phyloP scores from a whole-genome alignment of 345 rosid species.

The Rubroshorea leprosula region DNA sequence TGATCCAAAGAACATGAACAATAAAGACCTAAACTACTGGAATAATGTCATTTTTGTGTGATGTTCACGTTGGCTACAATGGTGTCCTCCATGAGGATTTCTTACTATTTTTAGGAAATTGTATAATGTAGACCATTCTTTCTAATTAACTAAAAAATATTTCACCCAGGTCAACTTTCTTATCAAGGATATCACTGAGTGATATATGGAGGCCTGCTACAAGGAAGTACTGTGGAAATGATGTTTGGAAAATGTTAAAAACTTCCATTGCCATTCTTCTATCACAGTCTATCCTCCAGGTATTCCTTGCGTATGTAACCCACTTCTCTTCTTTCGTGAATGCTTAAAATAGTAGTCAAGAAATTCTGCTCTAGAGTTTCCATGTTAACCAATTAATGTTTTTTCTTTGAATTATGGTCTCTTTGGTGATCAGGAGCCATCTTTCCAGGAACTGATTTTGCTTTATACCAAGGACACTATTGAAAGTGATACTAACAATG shows the following conservation, averaged over 20 bases:
- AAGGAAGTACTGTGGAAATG: constrained; percentile 53
- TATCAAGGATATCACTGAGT: constrained; percentile 85
- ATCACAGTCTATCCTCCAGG: constrained; percentile 86
- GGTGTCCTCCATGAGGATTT: constrained; percentile 4
- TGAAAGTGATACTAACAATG: constrained; percentile 33
- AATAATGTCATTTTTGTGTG: constrained; percentile 11
- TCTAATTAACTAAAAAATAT: constrained; percentile 17
- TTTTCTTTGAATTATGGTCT: constrained; percentile 18
- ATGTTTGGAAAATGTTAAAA: constrained; percentile 71
- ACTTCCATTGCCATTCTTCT: constrained; percentile 78
- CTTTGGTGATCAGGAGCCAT: constrained; percentile 69
- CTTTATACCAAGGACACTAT: constrained; percentile 54
- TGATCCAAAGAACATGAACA: neutral
- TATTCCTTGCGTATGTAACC: no score
- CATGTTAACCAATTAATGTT: constrained; percentile 3
- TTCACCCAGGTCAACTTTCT: constrained; percentile 62
- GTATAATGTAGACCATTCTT: constrained; percentile 6
- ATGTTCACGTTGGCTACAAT: neutral
- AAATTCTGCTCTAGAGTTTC: constrained; percentile 10
- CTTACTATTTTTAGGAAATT: constrained; percentile 1
- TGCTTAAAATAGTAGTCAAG: neutral
- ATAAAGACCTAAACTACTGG: neutral
- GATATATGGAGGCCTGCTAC: constrained; percentile 94
- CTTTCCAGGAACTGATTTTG: constrained; percentile 81
- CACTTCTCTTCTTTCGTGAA: no score